Percentiles rank a stretch among this genome's conserved stretches.
These are phyloP conservation scores for Gentiana straminea DNA, from an alignment of 257 asterid genomes.

Conservation along the genomic window DNA sequence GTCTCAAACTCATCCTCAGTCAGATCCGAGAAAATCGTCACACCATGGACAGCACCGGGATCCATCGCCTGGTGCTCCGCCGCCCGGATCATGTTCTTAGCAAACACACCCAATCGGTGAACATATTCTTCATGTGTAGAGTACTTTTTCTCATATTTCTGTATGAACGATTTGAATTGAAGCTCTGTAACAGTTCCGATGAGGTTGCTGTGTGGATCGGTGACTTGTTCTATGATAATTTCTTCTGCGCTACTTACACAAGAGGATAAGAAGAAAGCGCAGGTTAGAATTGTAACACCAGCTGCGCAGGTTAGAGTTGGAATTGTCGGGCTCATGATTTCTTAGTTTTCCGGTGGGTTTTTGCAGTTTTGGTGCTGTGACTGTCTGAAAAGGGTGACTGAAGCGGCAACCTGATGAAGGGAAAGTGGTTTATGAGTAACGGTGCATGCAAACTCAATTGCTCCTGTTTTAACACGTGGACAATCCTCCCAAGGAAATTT, in stretches of 20 bases:
- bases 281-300: constrained; percentile 30
- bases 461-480: too few relatives aligned
- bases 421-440: too few relatives aligned
- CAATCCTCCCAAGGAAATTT: too few relatives aligned
- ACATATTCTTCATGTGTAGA: constrained; percentile 55
- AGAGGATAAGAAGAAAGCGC: constrained; percentile 18
- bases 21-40: constrained; percentile 67
- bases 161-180: constrained; percentile 45
- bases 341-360: too few relatives aligned
- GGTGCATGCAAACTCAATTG: too few relatives aligned
- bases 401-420: too few relatives aligned
- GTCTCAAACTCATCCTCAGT: constrained; percentile 60
- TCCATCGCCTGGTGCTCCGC: constrained; percentile 88
- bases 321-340: constrained; percentile 14
- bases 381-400: too few relatives aligned
- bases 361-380: too few relatives aligned
- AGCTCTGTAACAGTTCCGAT: constrained; percentile 61
- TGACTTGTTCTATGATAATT: constrained; percentile 55
- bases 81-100: constrained; percentile 56
- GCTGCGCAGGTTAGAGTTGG: constrained; percentile 28
- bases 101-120: constrained; percentile 74
- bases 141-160: constrained; percentile 50
- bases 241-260: constrained; percentile 10
- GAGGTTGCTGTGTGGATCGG: constrained; percentile 35
- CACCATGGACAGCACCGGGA: constrained; percentile 81